Conservation (phyloP, 768 basidiomycete species). For the Cyclocybe cylindracea region DNA sequence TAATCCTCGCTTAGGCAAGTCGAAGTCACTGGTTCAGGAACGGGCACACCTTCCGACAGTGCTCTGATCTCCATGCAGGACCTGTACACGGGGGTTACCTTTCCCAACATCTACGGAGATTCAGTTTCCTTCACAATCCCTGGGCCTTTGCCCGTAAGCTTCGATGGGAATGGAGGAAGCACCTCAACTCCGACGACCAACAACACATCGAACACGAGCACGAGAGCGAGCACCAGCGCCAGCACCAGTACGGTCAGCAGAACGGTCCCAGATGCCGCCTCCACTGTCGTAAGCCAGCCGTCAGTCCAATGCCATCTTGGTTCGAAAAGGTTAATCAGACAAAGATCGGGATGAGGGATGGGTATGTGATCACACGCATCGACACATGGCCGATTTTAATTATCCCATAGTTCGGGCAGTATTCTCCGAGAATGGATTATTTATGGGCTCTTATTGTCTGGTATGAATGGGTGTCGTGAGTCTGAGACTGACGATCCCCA, state of each 20-base stretch:
- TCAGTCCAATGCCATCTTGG: slow-evolving; percentile 24
- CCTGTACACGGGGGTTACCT: slow-evolving; percentile 31
- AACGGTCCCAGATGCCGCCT: slow-evolving; percentile 9
- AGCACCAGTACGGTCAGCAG: not conserved
- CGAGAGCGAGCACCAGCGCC: not conserved
- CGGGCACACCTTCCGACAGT: slow-evolving; percentile 30
- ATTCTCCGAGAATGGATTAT: not conserved
- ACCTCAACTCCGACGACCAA: slow-evolving; percentile 6
- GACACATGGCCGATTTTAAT: slow-evolving; percentile 14
- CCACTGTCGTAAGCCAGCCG: slow-evolving; percentile 15
- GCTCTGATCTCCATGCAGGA: slow-evolving; percentile 37
- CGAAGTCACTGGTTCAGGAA: slow-evolving; percentile 37
- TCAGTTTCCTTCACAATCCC: slow-evolving; percentile 37
- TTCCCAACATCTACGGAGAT: slow-evolving; percentile 36
- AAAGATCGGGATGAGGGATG: slow-evolving; percentile 11
- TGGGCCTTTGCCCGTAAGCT: slow-evolving; percentile 34
- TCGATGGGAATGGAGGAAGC: slow-evolving; percentile 23
- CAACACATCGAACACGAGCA: not conserved
- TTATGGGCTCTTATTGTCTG: slow-evolving; percentile 2
- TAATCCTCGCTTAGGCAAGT: slow-evolving; percentile 27
- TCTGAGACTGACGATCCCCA: slow-evolving; percentile 19
- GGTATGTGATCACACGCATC: slow-evolving; percentile 11
- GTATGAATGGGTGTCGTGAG: slow-evolving; percentile 25
- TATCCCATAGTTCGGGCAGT: slow-evolving; percentile 1
- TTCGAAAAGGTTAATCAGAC: slow-evolving; percentile 17